Percentiles rank a stretch among this genome's conserved stretches.
Evolutionary conservation across 2,329 filamentous ascomycete species (phyloP).

Genomic region (Claviceps sp.): DNA sequence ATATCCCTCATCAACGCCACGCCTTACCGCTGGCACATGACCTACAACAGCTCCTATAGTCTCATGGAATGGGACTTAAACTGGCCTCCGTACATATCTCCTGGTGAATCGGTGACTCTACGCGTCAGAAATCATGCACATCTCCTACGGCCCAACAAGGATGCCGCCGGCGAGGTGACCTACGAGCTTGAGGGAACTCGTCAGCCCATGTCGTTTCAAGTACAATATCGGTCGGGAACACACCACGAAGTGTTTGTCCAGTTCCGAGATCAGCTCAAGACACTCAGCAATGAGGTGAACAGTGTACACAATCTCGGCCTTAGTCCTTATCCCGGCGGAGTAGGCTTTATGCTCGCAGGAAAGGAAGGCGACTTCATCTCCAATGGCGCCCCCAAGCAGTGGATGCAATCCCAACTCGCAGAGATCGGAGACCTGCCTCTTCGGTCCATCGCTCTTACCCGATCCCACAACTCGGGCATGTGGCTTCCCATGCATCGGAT

Average conservation of each 20-base stretch:
- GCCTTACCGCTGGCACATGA: constrained; percentile 17
- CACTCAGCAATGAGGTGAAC: constrained; percentile 7
- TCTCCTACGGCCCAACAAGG: background rate
- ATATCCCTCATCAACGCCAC: constrained; percentile 20
- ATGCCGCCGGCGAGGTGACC: constrained; percentile 15
- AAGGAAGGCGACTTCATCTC: constrained; percentile 17
- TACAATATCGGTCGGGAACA: constrained; percentile 9
- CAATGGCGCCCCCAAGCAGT: constrained; percentile 12
- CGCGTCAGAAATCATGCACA: background rate
- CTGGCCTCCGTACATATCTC: constrained; percentile 15
- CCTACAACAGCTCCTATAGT: constrained; percentile 10
- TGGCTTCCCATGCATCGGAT: constrained; percentile 5
- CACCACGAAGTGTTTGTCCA: constrained; percentile 7
- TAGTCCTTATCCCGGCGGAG: constrained; percentile 8
- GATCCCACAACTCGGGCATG: constrained; percentile 20
- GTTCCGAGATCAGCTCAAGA: constrained; percentile 14
- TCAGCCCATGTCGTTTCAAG: constrained; percentile 14
- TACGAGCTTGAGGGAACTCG: constrained; percentile 17
- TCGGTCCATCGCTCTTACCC: constrained; percentile 17
- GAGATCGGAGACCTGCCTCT: constrained; percentile 16
- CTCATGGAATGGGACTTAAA: constrained; percentile 9
- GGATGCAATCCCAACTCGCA: constrained; percentile 17
- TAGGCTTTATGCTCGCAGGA: constrained; percentile 18
- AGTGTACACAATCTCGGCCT: constrained; percentile 9
- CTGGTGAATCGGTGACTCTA: constrained; percentile 12